Evolutionary conservation across 345 rosid species (phyloP), one percentile per base, ranked within the genome.

Genomic region (Murraya paniculata): DNA sequence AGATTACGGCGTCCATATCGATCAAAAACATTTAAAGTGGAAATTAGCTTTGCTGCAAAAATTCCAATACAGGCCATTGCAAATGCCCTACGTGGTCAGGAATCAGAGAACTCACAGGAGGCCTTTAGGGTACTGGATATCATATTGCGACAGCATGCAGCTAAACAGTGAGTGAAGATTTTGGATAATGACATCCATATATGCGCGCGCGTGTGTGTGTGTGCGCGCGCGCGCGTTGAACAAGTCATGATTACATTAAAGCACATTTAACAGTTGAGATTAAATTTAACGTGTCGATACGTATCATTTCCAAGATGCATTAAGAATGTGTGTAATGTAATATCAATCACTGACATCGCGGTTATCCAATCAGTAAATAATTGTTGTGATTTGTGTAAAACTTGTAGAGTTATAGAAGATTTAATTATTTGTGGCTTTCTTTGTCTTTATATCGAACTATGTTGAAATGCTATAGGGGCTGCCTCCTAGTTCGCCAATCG

Each of bases 401-500:
- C 31, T 27, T 59, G 36, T 5, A 2, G 18, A 11, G 33, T 6
- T 28, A 28, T 13, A 28, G 4, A 64, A 33, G 19, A 33, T 65
- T 5, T 28, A 4, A n/a, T 35, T 35, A 18, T 64, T 31, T 33
- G 9, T 10, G 41, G 69, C 69, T 35, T 35, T 10, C 21, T 65
- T 21, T 65, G 4, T 35, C 27, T 66, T 1, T 36, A 48, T 11
- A 68, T 57, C 48, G 77, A 22, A 71, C 64, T 24, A n/a, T 39
- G 14, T 2, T 80, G 73, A 27, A n/a, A 62, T 72, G 35, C 78
- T 85, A 75, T 81, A 96, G 98, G 84, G 97, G 98, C 67, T 96
- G 99, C 85, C 94, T 95, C 35, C 94, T 95, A 74, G 99, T 93
- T 45, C 91, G 96, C 19, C 98, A 95, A 68, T 93, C 97, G 0